Evolutionary conservation across 1,284 basidiomycete genomes (phyloP).

Genomic region (Boletus holoroseus): DNA sequence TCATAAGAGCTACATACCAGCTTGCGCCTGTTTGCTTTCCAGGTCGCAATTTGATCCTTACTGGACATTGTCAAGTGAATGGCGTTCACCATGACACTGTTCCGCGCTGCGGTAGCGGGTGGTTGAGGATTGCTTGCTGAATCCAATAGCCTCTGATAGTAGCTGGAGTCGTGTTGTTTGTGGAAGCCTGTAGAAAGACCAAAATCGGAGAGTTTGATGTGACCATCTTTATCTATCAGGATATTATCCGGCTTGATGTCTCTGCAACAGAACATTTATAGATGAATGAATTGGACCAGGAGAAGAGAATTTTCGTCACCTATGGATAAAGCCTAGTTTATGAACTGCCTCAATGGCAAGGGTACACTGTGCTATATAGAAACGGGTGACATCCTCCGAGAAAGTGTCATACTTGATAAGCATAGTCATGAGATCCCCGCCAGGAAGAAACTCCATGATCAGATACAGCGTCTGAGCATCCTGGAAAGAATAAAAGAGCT

Average conservation of each 20-base stretch:
- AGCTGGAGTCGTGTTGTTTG: constrained; percentile 88
- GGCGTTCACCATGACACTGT: constrained; percentile 82
- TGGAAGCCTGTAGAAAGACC: constrained; percentile 94
- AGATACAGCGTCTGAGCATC: constrained; percentile 92
- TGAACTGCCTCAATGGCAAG: constrained; percentile 89
- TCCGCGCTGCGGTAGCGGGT: constrained; percentile 45
- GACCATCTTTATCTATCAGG: constrained; percentile 83
- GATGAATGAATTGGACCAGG: background rate
- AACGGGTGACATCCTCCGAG: constrained; percentile 95
- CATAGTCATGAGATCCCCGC: constrained; percentile 99
- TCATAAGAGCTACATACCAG: constrained; percentile 48
- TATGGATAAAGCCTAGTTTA: constrained; percentile 89
- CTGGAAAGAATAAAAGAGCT: constrained; percentile 98
- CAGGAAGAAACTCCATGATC: constrained; percentile 99
- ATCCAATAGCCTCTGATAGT: constrained; percentile 77
- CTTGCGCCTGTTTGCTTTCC: constrained; percentile 98
- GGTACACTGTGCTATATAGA: constrained; percentile 96
- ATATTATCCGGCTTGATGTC: constrained; percentile 99
- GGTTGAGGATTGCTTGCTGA: constrained; percentile 37
- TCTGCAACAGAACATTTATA: constrained; percentile 36
- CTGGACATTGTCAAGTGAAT: constrained; percentile 93
- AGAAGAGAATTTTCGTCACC: constrained; percentile 35
- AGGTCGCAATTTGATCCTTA: constrained; percentile 90
- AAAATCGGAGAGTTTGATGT: constrained; percentile 95
- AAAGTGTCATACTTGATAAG: constrained; percentile 99